Base-by-base conservation (phyloP, 2,329 filamentous ascomycete species). In the Aspergillus pseudoglaucus region DNA sequence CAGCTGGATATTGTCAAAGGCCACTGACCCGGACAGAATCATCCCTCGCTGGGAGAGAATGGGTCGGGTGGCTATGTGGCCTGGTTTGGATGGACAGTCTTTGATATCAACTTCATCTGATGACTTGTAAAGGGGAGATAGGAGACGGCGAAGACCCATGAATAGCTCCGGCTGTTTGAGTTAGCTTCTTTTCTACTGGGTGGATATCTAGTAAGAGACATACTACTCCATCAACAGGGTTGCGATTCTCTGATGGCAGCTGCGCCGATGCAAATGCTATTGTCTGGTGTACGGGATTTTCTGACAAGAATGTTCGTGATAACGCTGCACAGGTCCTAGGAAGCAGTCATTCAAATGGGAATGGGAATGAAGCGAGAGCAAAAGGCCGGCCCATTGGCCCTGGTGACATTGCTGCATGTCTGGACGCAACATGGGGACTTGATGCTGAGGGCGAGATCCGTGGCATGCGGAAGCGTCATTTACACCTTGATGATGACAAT, bases 381-480 rank as follows among this genome's bases (percentile, higher is more conserved):
- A 37, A 35, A 1, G 10, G 17, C 22, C 27, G 30, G 9, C 10
- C 47, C 12, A 10, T 53, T 9, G 60, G 59, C 0, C 60, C 66
- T 0, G 49, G 64, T 6, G 66, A 71, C 10, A 59, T 74, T 6
- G 71, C 68, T 2, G 62, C 68, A 20, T 55, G 63, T 7, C 27
- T 73, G 5, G 72, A 75, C 35, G 58, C 60, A 1, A 70, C 70
- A 0, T 73, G 68, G 67, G 71, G 70, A 0, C 49, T 72, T 1
- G 71, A 74, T 49, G 52, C 39, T 2, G 72, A 76, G 52, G 72
- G 71, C 5, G 71, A 74, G 57, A 48, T 72, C 17, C 62, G 68
- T 1, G 70, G 71, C 0, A 47, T 73, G 53, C 71, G 67, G 63
- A 71, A 70, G 55, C 63, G 56, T 3, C 52, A 60, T 27, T 23